A percentile compares a stretch with the other conserved stretches of the same genome.
These are phyloP conservation scores for Peronospora belbahrii DNA, from an alignment of 352 stramenopile genomes.

Conservation along the genomic window DNA sequence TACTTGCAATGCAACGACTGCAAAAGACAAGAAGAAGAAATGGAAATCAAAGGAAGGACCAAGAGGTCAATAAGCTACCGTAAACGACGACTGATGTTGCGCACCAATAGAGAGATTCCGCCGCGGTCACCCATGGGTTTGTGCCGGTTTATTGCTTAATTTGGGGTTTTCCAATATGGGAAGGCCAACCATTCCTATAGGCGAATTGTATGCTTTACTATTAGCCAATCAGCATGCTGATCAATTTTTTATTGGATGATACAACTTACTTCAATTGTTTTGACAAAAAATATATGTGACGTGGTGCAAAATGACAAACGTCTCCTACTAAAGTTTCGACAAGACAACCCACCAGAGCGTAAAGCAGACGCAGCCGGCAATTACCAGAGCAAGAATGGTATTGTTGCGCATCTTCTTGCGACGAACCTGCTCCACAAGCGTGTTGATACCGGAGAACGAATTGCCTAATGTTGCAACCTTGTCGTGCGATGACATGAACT, in stretches of 20 bases:
- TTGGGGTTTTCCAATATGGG: conserved; percentile 20
- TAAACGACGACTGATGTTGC: conserved; percentile 89
- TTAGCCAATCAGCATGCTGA: conserved; percentile 3
- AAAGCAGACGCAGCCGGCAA: conserved; percentile 94
- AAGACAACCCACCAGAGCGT: conserved; percentile 92
- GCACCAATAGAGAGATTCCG: conserved; percentile 90
- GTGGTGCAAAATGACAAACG: not conserved
- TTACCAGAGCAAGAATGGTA: conserved; percentile 92
- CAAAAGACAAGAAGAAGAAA: not conserved
- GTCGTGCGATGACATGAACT: conserved; percentile 75
- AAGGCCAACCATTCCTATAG: conserved; percentile 22
- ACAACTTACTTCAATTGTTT: conserved; percentile 15
- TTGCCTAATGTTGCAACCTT: conserved; percentile 82
- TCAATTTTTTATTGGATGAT: conserved; percentile 12
- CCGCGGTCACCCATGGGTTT: conserved; percentile 37
- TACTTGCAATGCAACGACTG: conserved; percentile 6
- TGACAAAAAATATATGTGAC: conserved; percentile 8
- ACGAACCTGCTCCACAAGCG: conserved; percentile 93
- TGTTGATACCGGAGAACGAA: conserved; percentile 93
- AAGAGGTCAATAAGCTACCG: conserved; percentile 28
- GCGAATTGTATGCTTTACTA: conserved; percentile 8
- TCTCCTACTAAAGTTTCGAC: conserved; percentile 43
- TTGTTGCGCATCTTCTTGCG: conserved; percentile 96
- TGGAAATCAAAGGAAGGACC: not conserved
- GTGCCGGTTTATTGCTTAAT: conserved; percentile 12